Base-by-base conservation (phyloP, 73 alveolate genomes). In the Paramecium sonneborni region DNA sequence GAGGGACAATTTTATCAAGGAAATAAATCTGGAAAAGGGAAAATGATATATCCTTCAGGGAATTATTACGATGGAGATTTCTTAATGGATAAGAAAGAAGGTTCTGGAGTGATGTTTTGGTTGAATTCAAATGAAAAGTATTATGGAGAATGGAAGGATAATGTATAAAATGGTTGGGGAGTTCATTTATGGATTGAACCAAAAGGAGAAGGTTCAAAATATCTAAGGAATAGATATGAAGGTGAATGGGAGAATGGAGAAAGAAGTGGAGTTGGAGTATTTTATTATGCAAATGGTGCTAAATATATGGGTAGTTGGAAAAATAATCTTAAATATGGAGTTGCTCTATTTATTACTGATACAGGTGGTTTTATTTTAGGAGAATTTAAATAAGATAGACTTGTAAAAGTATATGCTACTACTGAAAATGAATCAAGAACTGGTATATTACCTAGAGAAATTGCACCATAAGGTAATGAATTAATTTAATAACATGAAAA, bases 251-350 rank as follows among this genome's bases (percentile, higher is more conserved):
- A 95, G 67, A 94, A 93, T 92, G 99, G 99, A 23, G 93, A 95
- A 41, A 97, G 99, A 90, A 95, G 97, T 93, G 99, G 99, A 28
- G 96, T 97, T 85, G 99, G 99, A 15, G 99, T 97, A 12, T 97
- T 98, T 95, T 97, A 97, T 82, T 97, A 97, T 93, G 95, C 99
- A 0, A 97, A 97, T 95, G 99, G 99, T 12, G 96, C 99, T 57
- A 97, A 97, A 93, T 98, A 98, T 91, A 99, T 97, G 95, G 99
- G 99, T 26, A 97, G 96, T 84, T 98, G 99, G 99, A 95, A 79
- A 44, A 95, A 97, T 85, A 97, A 98, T 93, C 94, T 96, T 23
- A 98, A 98, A 93, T 93, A 94, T 92, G 99, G 99, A 10, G 93
- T 93, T 79, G 99, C 99, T 10, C 95, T 96, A 24, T 97, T 96